Base-by-base conservation (phyloP, 140 eudicot genomes). In the Stevia rebaudiana region DNA sequence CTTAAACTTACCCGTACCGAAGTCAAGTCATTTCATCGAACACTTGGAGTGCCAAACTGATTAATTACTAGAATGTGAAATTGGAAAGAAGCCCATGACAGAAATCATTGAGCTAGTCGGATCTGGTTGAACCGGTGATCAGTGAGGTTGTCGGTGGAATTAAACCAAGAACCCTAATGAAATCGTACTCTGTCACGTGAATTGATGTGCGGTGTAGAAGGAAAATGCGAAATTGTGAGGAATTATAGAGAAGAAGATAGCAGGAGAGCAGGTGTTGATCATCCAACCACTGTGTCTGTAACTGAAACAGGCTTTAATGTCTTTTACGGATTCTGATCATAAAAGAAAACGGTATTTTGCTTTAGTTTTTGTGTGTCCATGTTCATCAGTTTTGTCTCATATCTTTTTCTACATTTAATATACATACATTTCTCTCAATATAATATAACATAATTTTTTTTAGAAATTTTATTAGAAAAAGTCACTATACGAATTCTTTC, bases 81-180 rank as follows among this genome's bases (percentile, higher is more conserved):
- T 61, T 54, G 63, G 43, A 35, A 13, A 13, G 8, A 49, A 46
- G 15, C 19, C 13, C 33, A 24, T 37, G 64, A 33, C n/a, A n/a
- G 51, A 41, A 48, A 17, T 13, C 23, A 21, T 23, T 24, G 35
- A 61, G 39, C 5, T 49, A 39, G 23, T 61, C 25, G 78, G 82
- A 77, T 77, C 82, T 67, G 70, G 61, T 18, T 11, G 57, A 70
- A 72, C 60, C 36, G 30, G 39, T 70, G 67, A 78, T 72, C 71
- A 75, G 53, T n/a, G 62, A 24, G 48, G 66, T 12, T 55, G 78
- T 77, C 71, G 74, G 82, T 72, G 78, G 74, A 66, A 51, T 71
- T 47, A 28, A 28, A 28, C 33, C 33, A 49, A 69, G 43, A 61
- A 63, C 70, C 81, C 81, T 65, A 64, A 46, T 18, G 43, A 42